Evolutionary conservation across 2,329 filamentous ascomycete species (phyloP).

Genomic region (Herpomyces periplanetae): DNA sequence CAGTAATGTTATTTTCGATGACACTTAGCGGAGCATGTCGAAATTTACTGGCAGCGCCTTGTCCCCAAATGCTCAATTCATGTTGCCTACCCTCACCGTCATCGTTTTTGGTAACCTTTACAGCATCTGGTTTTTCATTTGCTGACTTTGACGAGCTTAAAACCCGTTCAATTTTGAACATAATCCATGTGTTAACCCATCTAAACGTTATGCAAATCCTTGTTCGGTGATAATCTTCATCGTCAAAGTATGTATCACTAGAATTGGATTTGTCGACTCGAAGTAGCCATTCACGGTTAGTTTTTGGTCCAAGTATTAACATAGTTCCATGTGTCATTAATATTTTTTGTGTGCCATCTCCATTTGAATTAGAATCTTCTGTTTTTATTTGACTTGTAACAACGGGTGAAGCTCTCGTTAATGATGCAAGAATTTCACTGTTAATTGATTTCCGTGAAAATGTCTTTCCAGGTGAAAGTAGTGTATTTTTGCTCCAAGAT

Average conservation of each 20-base stretch:
- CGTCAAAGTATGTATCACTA: constrained; percentile 22
- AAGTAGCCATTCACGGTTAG: constrained; percentile 63
- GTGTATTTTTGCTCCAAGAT: constrained; percentile 4
- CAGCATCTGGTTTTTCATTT: constrained; percentile 13
- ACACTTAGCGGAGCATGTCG: constrained; percentile 18
- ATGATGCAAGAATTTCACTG: constrained; percentile 1
- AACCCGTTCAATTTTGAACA: no score
- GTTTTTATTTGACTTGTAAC: constrained; percentile 12
- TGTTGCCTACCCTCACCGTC: no score
- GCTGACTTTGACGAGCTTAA: no score
- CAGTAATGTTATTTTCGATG: constrained; percentile 23
- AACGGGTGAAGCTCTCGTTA: constrained; percentile 5
- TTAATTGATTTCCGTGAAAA: constrained; percentile 1
- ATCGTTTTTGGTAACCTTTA: no score
- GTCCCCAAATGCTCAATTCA: constrained; percentile 98
- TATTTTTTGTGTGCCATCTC: constrained; percentile 27
- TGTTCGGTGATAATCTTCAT: constrained; percentile 28
- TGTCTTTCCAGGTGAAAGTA: constrained; percentile 1
- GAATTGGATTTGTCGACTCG: constrained; percentile 51
- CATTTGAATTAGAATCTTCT: no score
- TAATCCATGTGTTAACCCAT: constrained; percentile 49
- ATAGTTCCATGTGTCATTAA: constrained; percentile 57
- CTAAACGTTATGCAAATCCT: constrained; percentile 79
- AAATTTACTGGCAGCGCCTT: constrained; percentile 35
- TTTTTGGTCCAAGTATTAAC: constrained; percentile 35